A percentile compares a stretch with the other conserved stretches of the same genome.
These are phyloP conservation scores for Parastagonospora avenae DNA, from an alignment of 2,329 filamentous ascomycete genomes.

Conservation along the genomic window DNA sequence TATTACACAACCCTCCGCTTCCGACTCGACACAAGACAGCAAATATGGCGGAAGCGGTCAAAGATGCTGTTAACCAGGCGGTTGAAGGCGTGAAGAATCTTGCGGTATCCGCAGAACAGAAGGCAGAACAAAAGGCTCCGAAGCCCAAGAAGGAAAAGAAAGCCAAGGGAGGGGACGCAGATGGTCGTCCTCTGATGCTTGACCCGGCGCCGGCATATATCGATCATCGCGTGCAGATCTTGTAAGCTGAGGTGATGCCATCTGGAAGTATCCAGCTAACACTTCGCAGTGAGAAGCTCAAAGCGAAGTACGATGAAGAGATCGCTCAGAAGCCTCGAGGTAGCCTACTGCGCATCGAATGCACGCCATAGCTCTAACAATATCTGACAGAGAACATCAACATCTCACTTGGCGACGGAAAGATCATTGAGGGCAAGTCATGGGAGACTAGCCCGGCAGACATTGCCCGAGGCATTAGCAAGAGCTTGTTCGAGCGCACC, in stretches of 20 bases:
- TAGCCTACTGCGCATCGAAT: constrained; percentile 20
- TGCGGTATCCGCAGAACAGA: constrained; percentile 51
- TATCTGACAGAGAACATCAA: constrained; percentile 65
- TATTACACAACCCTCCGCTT: constrained; percentile 23
- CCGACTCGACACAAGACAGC: constrained; percentile 22
- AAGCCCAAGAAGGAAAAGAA: constrained; percentile 54
- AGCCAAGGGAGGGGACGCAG: constrained; percentile 46
- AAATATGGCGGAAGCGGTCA: constrained; percentile 56
- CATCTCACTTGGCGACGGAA: constrained; percentile 75
- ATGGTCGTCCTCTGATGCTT: constrained; percentile 54
- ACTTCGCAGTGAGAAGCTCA: constrained; percentile 69
- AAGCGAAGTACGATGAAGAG: constrained; percentile 81
- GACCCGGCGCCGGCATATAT: constrained; percentile 73
- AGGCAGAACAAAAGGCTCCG: constrained; percentile 37
- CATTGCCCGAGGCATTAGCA: constrained; percentile 80
- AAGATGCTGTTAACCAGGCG: constrained; percentile 56
- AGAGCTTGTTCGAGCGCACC: constrained; percentile 81
- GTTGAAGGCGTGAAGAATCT: constrained; percentile 66
- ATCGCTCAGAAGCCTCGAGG: constrained; percentile 69
- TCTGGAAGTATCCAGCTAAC: constrained; percentile 10
- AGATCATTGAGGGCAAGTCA: constrained; percentile 73
- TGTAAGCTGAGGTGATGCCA: constrained; percentile 48
- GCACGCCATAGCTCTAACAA: neutral
- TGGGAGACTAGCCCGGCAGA: constrained; percentile 90
- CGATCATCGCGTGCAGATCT: constrained; percentile 80